Evolutionary conservation across 1,284 basidiomycete genomes (phyloP), one percentile per base, ranked within the genome.

Genomic region (Irpex sp.): DNA sequence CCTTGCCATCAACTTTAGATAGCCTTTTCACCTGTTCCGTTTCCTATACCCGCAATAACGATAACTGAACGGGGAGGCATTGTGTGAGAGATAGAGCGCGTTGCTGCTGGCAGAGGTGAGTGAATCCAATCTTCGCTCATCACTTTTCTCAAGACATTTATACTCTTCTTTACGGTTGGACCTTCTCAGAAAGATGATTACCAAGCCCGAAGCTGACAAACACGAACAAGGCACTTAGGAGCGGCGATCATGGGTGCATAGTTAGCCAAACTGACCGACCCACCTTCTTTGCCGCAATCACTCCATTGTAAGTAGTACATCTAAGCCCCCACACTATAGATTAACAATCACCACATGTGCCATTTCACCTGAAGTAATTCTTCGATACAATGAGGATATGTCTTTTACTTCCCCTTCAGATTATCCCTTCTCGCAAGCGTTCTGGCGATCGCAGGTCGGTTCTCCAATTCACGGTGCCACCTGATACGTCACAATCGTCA

Each of bases 1-100:
- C 3, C 15, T 17, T 47, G 38, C 26, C 3, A 51, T 21, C 21
- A 44, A 6, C 11, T 21, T 58, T 15, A 19, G 40, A 11, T 15
- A 2, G 5, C 40, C 15, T 40, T 11, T 19, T n/a, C 21, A 60
- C 58, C 63, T 5, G 63, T 64, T 9, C 63, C 63, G 17, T 64
- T 64, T 3, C 63, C 63, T 8, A 64, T 48, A 26, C 63, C 63
- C 9, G 63, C 63, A 26, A 64, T 52, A 26, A 64, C 38, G 19
- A 64, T 54, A 31, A 61, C 52, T 17, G 51, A 37, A 5, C 60
- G 49, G 40, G 60, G 60, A 8, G 60, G 9, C 26, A 47, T 51
- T 9, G 8, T 52, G 9, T 5, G 15, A 15, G 11, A 44, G 40
- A 44, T 15, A 44, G 40, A 11, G 40, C 4, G 40, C 15, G 40